phyloP scores from a whole-genome alignment of 164 flowering plant species.

The Aristolochia californica region DNA sequence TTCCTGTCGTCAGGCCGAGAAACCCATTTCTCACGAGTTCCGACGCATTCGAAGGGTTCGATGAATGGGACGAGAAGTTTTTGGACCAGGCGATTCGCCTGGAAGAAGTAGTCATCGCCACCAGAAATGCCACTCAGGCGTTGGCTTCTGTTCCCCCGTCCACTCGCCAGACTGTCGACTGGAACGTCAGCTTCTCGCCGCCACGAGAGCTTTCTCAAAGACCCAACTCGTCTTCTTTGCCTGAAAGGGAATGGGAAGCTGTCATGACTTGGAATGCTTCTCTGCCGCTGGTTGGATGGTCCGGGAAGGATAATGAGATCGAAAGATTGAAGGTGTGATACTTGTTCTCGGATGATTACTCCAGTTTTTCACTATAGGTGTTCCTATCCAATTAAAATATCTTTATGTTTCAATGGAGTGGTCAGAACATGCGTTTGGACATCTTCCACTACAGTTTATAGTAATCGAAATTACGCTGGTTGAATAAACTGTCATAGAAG shows the following conservation, averaged over 20 bases:
- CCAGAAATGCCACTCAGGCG: slow-evolving; percentile 12
- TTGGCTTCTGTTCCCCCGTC: neutral
- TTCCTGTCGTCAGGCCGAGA: no score
- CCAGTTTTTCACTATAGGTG: neutral
- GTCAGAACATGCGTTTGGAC: no score
- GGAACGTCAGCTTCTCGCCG: slow-evolving; percentile 13
- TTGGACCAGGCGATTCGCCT: slow-evolving; percentile 14
- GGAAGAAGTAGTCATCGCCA: slow-evolving; percentile 15
- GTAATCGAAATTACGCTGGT: no score
- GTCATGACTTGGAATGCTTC: neutral
- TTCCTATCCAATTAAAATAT: no score
- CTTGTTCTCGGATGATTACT: neutral
- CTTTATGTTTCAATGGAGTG: no score
- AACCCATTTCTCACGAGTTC: slow-evolving; percentile 10
- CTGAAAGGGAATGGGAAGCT: neutral
- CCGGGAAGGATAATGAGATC: slow-evolving; percentile 9
- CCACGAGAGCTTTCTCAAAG: slow-evolving; percentile 21
- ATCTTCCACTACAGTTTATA: no score
- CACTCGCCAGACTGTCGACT: neutral
- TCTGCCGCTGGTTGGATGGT: neutral
- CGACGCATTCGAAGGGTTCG: slow-evolving; percentile 6
- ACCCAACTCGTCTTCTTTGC: neutral
- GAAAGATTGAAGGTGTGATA: slow-evolving; percentile 16
- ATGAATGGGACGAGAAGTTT: slow-evolving; percentile 18
- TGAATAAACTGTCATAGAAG: no score